Conservation (phyloP, 805 yeast species). For the Scheffersomyces lignosus region DNA sequence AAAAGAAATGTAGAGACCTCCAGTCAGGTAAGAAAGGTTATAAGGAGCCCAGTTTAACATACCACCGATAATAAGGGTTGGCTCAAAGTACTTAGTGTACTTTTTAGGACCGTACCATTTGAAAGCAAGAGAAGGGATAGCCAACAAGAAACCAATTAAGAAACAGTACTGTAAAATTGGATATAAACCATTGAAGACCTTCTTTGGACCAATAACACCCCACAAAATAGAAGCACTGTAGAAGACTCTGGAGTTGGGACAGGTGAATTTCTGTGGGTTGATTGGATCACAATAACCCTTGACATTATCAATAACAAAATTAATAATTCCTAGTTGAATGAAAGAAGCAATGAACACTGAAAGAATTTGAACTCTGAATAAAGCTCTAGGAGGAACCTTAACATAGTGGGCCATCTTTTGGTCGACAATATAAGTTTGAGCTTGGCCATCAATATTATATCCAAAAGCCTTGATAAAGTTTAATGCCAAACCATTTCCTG, state of each 20-base stretch:
- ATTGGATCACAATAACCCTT: slow-evolving; percentile 17
- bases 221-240: slow-evolving; percentile 34
- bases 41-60: slow-evolving; percentile 25
- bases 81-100: slow-evolving; percentile 17
- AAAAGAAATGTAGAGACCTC: slow-evolving; percentile 21
- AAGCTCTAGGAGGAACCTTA: slow-evolving; percentile 23
- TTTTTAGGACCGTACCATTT: slow-evolving; percentile 13
- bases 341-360: slow-evolving; percentile 19
- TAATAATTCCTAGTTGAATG: slow-evolving; percentile 18
- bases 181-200: slow-evolving; percentile 30
- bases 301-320: slow-evolving; percentile 16
- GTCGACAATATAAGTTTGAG: slow-evolving; percentile 34
- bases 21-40: slow-evolving; percentile 26
- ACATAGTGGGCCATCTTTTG: slow-evolving; percentile 35
- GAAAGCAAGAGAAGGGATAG: slow-evolving; percentile 19
- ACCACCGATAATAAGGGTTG: slow-evolving; percentile 11
- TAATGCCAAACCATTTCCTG: slow-evolving; percentile 55
- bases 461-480: slow-evolving; percentile 49
- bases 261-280: slow-evolving; percentile 25
- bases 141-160: slow-evolving; percentile 32
- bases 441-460: slow-evolving; percentile 30
- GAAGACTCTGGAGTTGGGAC: slow-evolving; percentile 28
- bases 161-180: slow-evolving; percentile 33
- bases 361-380: slow-evolving; percentile 25
- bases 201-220: slow-evolving; percentile 60